These are phyloP conservation scores for Eragrostis tef DNA, from an alignment of 202 grass and related monocot genomes.

Conservation along the genomic window DNA sequence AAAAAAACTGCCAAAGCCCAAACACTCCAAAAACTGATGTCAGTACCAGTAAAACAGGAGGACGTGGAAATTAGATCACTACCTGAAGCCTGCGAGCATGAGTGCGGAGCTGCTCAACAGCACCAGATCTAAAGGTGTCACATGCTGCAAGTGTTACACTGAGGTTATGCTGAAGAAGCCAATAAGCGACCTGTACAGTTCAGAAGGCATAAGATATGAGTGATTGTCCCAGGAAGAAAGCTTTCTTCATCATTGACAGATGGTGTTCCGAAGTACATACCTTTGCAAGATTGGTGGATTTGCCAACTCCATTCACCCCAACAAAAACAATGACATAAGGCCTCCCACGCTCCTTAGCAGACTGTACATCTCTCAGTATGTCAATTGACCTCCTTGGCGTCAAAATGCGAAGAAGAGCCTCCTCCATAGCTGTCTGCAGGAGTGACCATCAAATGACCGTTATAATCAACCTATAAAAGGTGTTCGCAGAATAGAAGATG, in stretches of 20 bases:
- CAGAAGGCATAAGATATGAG: neutral
- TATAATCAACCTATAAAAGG: slow-evolving; percentile 21
- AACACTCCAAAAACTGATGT: neutral
- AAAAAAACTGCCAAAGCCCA: neutral
- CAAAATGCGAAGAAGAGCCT: slow-evolving; percentile 82
- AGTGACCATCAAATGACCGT: slow-evolving; percentile 25
- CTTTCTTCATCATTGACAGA: neutral
- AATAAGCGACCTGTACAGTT: slow-evolving; percentile 80
- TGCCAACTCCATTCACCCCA: slow-evolving; percentile 92
- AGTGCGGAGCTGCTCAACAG: slow-evolving; percentile 86
- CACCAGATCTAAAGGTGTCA: slow-evolving; percentile 95
- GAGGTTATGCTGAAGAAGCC: slow-evolving; percentile 91
- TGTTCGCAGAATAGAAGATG: neutral
- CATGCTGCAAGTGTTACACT: slow-evolving; percentile 85
- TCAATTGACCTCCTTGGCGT: slow-evolving; percentile 90
- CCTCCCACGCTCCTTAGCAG: slow-evolving; percentile 88
- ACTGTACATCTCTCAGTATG: slow-evolving; percentile 82
- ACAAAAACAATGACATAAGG: slow-evolving; percentile 92
- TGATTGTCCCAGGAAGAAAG: neutral
- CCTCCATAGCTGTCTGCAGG: slow-evolving; percentile 86
- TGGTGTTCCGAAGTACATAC: slow-evolving; percentile 46
- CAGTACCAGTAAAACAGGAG: neutral
- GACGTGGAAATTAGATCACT: slow-evolving; percentile 2
- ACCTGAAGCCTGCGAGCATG: slow-evolving; percentile 90
- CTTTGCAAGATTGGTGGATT: slow-evolving; percentile 95